Conservation (phyloP, 2,329 filamentous ascomycete species). For the Xylariaceae sp. region DNA sequence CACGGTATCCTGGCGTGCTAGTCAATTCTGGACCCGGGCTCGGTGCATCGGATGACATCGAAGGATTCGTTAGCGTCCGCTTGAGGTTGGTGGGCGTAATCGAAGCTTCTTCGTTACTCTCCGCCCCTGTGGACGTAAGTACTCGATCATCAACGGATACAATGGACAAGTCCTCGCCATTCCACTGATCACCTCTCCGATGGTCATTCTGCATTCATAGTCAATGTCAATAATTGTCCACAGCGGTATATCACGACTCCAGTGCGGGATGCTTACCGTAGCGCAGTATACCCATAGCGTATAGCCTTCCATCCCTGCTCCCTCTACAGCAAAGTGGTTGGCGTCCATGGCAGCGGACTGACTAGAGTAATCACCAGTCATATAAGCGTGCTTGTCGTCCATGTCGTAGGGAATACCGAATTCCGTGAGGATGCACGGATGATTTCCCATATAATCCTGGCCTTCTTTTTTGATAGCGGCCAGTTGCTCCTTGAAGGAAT, state of each 20-base stretch:
- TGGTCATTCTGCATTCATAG: constrained; percentile 65
- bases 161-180: constrained; percentile 93
- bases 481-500: constrained; percentile 86
- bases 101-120: constrained; percentile 47
- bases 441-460: constrained; percentile 77
- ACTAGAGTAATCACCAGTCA: constrained; percentile 89
- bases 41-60: constrained; percentile 55
- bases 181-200: constrained; percentile 89
- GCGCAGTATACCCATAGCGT: constrained; percentile 84
- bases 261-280: constrained; percentile 44
- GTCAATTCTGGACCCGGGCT: constrained; percentile 52
- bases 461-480: constrained; percentile 79
- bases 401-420: constrained; percentile 99
- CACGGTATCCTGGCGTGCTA: constrained; percentile 70
- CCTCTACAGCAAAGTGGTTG: constrained; percentile 89
- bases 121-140: constrained; percentile 38
- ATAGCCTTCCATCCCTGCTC: constrained; percentile 75
- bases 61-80: constrained; percentile 61
- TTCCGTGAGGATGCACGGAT: constrained; percentile 86
- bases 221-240: constrained; percentile 6
- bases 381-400: constrained; percentile 94
- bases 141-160: constrained; percentile 75
- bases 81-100: constrained; percentile 74
- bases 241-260: constrained; percentile 16
- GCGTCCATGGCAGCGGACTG: constrained; percentile 92